These are phyloP conservation scores for Peronospora destructor DNA, from an alignment of 352 stramenopile species.

Conservation along the genomic window DNA sequence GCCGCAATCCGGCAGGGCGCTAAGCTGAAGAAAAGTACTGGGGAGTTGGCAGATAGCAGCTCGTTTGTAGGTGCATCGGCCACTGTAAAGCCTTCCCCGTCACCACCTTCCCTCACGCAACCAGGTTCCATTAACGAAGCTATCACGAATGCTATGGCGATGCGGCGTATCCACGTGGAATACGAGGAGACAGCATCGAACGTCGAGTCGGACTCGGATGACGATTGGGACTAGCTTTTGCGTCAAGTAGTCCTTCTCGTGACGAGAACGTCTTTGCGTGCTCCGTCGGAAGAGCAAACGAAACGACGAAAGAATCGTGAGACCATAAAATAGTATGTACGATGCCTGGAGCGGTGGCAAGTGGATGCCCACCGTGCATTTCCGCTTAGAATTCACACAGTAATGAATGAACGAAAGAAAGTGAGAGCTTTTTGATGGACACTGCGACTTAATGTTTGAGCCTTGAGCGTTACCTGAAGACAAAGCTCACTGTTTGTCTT, in stretches of 20 bases:
- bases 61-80: constrained; percentile 14
- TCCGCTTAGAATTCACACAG: constrained; percentile 22
- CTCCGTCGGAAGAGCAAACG: constrained; percentile 29
- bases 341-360: constrained; percentile 11
- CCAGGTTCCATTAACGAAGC: constrained; percentile 64
- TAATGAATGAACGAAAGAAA: constrained; percentile 7
- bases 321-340: constrained; percentile 28
- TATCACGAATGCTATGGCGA: constrained; percentile 77
- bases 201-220: constrained; percentile 60
- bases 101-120: constrained; percentile 31
- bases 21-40: constrained; percentile 42
- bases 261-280: constrained; percentile 9
- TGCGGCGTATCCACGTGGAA: constrained; percentile 72
- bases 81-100: constrained; percentile 16
- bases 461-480: neutral
- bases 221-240: constrained; percentile 63
- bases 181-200: constrained; percentile 65
- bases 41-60: constrained; percentile 1
- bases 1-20: constrained; percentile 67
- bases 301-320: constrained; percentile 2
- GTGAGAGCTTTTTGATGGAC: constrained; percentile 9
- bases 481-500: constrained; percentile 8
- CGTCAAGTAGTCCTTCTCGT: constrained; percentile 6
- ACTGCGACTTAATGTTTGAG: constrained; percentile 11
- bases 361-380: constrained; percentile 9